Conservation (phyloP, 768 basidiomycete genomes). For the Dioszegia aurantiaca region DNA sequence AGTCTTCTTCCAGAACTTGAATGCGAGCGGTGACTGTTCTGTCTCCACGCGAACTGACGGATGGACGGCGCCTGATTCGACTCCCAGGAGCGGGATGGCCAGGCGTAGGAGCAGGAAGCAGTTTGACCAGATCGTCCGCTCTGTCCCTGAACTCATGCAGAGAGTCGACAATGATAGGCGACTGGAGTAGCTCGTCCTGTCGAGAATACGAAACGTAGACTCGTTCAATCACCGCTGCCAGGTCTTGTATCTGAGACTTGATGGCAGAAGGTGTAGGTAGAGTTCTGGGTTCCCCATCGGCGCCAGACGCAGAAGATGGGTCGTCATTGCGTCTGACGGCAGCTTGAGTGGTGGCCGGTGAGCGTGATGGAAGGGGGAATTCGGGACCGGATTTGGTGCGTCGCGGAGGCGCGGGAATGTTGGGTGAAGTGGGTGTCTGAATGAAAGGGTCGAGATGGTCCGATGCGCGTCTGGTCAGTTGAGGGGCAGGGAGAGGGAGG, state of each 20-base stretch:
- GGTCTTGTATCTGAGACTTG: neutral
- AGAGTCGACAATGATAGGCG: constrained; percentile 13
- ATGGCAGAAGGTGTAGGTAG: neutral
- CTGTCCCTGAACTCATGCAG: constrained; percentile 15
- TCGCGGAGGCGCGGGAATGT: neutral
- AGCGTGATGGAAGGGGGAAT: neutral
- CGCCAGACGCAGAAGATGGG: neutral
- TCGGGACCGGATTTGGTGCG: neutral
- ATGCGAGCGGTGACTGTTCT: neutral
- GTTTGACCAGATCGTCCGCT: neutral
- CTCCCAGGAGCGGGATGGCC: too few species aligned
- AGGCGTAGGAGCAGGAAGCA: too few species aligned
- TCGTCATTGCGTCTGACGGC: too few species aligned
- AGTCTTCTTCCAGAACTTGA: constrained; percentile 27
- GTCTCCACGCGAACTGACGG: too few species aligned
- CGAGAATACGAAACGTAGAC: neutral
- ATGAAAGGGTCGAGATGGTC: constrained; percentile 2
- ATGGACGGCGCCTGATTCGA: too few species aligned
- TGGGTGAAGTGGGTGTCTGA: neutral
- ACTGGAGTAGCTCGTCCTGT: constrained; percentile 1
- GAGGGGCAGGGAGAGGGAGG: constrained; percentile 4
- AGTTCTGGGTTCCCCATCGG: neutral
- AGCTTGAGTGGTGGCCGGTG: too few species aligned
- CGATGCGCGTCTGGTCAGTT: neutral
- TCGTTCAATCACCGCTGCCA: neutral